Evolutionary conservation across 495 filamentous ascomycete genomes (phyloP), one percentile per base, ranked within the genome.

Genomic region (Podospora appendiculata): DNA sequence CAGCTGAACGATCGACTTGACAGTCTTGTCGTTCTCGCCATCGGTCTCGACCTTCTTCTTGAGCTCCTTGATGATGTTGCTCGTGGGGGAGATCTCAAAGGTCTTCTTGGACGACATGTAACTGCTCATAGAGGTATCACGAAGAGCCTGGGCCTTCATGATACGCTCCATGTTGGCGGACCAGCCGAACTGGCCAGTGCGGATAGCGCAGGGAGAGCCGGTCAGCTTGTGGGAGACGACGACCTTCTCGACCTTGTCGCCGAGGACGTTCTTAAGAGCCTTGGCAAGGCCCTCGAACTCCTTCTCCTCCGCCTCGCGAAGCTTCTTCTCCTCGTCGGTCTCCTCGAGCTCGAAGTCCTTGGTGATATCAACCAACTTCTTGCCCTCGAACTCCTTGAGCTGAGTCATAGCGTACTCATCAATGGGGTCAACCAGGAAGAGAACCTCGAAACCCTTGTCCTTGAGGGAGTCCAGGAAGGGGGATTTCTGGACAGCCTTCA

Each of bases 81-180:
- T 95, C 81, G 91, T 90, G 71, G 93, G 93, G n/a, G 92, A 96
- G 75, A 98, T 96, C 79, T 98, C 93, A 60, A 98, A 97, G 50
- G 94, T 98, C 88, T 98, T 98, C 90, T 98, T 98, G 66, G 92
- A 96, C 53, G 89, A 91, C 93, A 98, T 98, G 86, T 98, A 98
- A 55, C 89, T 95, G 77, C 80, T 86, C 93, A 98, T 98, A 59
- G 90, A 96, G 66, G 93, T 97, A 77, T 98, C 93, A 78, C 93
- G 94, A 61, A 98, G 89, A 70, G 93, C 93, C 81, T 98, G 93
- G 34, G 93, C 94, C 85, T 98, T 98, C 93, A 98, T 98, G 84
- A 98, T 98, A 80, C 93, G 94, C 85, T 98, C 93, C 93, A 98
- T 98, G 83, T 98, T 98, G 69, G 93, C 93, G 41, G 91, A 96